Base-by-base conservation (phyloP, 2,329 filamentous ascomycete genomes). In the Beauveria sp. region DNA sequence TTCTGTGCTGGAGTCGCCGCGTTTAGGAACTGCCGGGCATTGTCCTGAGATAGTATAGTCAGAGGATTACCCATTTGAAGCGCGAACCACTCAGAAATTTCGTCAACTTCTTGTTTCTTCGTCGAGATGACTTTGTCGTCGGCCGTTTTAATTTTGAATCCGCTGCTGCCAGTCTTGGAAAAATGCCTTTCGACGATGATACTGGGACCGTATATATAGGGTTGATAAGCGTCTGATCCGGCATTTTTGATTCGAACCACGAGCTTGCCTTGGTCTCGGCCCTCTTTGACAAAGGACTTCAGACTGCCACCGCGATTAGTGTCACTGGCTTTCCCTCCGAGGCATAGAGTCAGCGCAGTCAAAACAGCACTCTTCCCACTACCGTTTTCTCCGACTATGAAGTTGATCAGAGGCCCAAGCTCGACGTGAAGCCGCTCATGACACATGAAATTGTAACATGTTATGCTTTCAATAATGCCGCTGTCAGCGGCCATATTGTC, bases 321-420 rank as follows among this genome's bases (percentile, higher is more conserved):
- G 18, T 90, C 86, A 60, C 91, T 91, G 2, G 95, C 93, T 74
- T 97, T 98, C 22, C 90, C 93, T 64, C 95, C 95, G n/a, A 99
- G 80, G 70, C 95, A 98, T 40, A 99, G 81, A 0, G 92, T 96
- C 66, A 99, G 85, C 5, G 92, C 95, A 0, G 95, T 98, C 31
- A 99, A 78, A 16, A 98, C 89, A 3, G 95, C 95, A 73, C 95
- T 99, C 78, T 99, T 99, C 42, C 95, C 95, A 71, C 93, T 98
- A 38, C 95, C 95, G 71, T 99, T 99, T 73, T 96, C 92, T 18
- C 95, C 95, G 61, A 97, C 93, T 64, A 99, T 93, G 75, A 99
- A 99, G 75, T 99, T 99, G 74, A 99, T 96, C 43, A 97, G 79
- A 0, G 95, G 95, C 0, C 95, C 95, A n/a, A 99, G 80, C 62